These are phyloP conservation scores for Fusarium devonianum DNA, from an alignment of 2,329 filamentous ascomycete genomes.

Conservation along the genomic window DNA sequence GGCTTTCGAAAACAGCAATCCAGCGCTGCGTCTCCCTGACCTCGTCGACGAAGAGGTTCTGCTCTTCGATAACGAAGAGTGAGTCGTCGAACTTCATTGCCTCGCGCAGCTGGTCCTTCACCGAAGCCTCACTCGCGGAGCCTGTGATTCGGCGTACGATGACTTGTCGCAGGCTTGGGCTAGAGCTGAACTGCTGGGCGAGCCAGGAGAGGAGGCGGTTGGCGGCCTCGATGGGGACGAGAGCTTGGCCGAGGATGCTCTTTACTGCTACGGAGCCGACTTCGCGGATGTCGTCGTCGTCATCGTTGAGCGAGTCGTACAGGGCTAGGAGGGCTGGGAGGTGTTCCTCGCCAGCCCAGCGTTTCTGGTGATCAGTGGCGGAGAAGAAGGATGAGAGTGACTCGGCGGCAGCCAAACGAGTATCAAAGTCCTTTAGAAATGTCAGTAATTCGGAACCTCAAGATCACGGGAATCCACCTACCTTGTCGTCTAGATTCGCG, in stretches of 20 bases:
- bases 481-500: conserved; percentile 58
- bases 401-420: conserved; percentile 64
- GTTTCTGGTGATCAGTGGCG: conserved; percentile 20
- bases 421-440: conserved; percentile 65
- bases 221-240: conserved; percentile 58
- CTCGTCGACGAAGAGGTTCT: conserved; percentile 92
- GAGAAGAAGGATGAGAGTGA: conserved; percentile 62
- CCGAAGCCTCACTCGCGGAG: conserved; percentile 22
- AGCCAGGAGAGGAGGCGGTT: conserved; percentile 56
- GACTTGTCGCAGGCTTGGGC: conserved; percentile 49
- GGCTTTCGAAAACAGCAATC: conserved; percentile 57
- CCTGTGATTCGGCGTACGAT: conserved; percentile 53
- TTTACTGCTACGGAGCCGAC: conserved; percentile 61
- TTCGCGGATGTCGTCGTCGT: conserved; percentile 87
- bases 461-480: conserved; percentile 39
- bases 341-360: conserved; percentile 46
- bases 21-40: conserved; percentile 77
- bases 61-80: conserved; percentile 88
- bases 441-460: conserved; percentile 13
- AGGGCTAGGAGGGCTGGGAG: conserved; percentile 69
- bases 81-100: conserved; percentile 66
- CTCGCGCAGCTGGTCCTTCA: conserved; percentile 52
- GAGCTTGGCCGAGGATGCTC: conserved; percentile 53
- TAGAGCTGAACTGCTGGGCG: conserved; percentile 44
- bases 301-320: conserved; percentile 83